Conservation (phyloP, 2,329 filamentous ascomycete species). For the Xenoacremonium recifei region DNA sequence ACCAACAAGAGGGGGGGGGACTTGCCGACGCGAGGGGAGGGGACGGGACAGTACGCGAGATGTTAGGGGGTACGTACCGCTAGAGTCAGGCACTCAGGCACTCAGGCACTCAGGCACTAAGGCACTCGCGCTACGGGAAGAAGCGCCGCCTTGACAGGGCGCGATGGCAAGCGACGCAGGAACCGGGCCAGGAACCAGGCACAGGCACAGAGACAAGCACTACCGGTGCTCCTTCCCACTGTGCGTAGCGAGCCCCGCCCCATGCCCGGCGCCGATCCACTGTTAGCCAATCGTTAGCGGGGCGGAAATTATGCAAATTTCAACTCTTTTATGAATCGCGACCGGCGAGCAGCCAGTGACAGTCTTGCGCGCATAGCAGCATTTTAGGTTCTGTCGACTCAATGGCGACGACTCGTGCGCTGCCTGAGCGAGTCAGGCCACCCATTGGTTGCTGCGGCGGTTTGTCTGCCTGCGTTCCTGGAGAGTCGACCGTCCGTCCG, state of each 20-base stretch:
- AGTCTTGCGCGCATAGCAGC: slow-evolving; percentile 3
- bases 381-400: no score
- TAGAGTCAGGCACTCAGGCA: slow-evolving; percentile 18
- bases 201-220: no score
- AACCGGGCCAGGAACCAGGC: slow-evolving; percentile 15
- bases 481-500: no score
- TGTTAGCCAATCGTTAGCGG: slow-evolving; percentile 12
- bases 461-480: slow-evolving; percentile 2
- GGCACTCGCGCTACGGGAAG: neutral
- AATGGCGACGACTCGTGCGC: no score
- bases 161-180: slow-evolving; percentile 22
- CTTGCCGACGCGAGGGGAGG: no score
- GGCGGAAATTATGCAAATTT: slow-evolving; percentile 31
- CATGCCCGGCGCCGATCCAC: neutral
- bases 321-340: slow-evolving; percentile 18
- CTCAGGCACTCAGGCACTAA: neutral
- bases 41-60: no score
- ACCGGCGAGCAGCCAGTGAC: slow-evolving; percentile 6
- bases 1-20: no score
- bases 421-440: no score
- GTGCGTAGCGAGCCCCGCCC: neutral
- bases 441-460: slow-evolving; percentile 6
- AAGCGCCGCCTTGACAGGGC: slow-evolving; percentile 1
- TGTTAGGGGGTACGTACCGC: slow-evolving; percentile 4
- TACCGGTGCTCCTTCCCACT: neutral